phyloP scores from a whole-genome alignment of 768 basidiomycete species.

The Tylopilus sp. region DNA sequence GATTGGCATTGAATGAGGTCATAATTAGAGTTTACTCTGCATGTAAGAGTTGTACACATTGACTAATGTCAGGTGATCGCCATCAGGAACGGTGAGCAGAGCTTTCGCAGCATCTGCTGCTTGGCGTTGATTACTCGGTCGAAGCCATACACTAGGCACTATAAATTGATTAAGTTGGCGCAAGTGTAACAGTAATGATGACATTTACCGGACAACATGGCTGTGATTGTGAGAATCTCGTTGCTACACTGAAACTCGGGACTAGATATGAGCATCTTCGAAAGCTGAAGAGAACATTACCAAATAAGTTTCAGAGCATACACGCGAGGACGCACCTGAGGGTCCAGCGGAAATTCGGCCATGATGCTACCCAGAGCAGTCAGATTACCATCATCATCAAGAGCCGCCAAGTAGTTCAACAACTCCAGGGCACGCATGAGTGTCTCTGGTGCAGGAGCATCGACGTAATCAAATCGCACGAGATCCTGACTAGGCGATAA shows the following conservation, averaged over 20 bases:
- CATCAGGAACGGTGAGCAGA: constrained; percentile 82
- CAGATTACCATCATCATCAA: constrained; percentile 92
- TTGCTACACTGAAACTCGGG: constrained; percentile 96
- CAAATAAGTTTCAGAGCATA: background rate
- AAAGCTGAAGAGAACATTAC: constrained; percentile 41
- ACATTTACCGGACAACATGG: constrained; percentile 86
- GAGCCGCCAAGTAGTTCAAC: constrained; percentile 85
- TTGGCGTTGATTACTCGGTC: constrained; percentile 82
- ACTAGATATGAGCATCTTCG: constrained; percentile 91
- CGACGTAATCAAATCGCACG: constrained; percentile 84
- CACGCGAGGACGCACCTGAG: constrained; percentile 57
- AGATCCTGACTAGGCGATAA: constrained; percentile 50
- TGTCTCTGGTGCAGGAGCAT: constrained; percentile 93
- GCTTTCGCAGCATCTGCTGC: constrained; percentile 94
- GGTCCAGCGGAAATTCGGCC: constrained; percentile 99
- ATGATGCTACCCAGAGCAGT: constrained; percentile 85
- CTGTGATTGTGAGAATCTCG: constrained; percentile 91
- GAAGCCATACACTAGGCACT: constrained; percentile 90
- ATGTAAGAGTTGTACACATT: constrained; percentile 95
- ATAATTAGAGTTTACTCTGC: constrained; percentile 52
- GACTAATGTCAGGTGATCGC: constrained; percentile 93
- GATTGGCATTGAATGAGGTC: background rate
- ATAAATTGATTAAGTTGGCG: background rate
- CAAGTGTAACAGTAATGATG: background rate
- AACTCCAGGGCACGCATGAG: constrained; percentile 95